Evolutionary conservation across 2,329 filamentous ascomycete genomes (phyloP).

Genomic region (Xylaria sp.): DNA sequence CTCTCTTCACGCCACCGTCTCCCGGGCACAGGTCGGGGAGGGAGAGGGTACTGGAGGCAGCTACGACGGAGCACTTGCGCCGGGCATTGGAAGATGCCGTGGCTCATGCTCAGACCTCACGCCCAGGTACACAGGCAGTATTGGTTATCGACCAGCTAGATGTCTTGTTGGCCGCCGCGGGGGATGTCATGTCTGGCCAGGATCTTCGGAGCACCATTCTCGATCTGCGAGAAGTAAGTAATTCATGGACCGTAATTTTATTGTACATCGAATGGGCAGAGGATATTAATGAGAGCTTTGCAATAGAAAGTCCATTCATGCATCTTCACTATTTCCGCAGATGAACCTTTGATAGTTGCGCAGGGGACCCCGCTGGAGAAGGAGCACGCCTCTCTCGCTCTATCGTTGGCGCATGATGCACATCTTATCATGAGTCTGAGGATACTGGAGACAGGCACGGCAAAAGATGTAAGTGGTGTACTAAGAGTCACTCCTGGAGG

Average conservation of each 20-base stretch:
- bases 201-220: slow-evolving; percentile 68
- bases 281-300: slow-evolving; percentile 41
- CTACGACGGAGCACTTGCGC: slow-evolving; percentile 53
- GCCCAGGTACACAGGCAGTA: slow-evolving; percentile 57
- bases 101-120: slow-evolving; percentile 48
- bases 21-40: slow-evolving; percentile 22
- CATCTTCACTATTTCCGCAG: slow-evolving; percentile 76
- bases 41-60: slow-evolving; percentile 47
- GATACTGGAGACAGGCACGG: slow-evolving; percentile 86
- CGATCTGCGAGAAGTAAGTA: slow-evolving; percentile 70
- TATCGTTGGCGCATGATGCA: slow-evolving; percentile 80
- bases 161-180: slow-evolving; percentile 69
- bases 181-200: slow-evolving; percentile 56
- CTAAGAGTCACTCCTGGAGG: slow-evolving; percentile 76
- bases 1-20: slow-evolving; percentile 58
- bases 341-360: slow-evolving; percentile 73
- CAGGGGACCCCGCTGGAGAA: slow-evolving; percentile 74
- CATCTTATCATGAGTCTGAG: slow-evolving; percentile 77
- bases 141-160: slow-evolving; percentile 75
- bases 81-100: slow-evolving; percentile 56
- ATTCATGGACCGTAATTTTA: slow-evolving; percentile 10
- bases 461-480: slow-evolving; percentile 90
- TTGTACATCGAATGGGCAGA: slow-evolving; percentile 18
- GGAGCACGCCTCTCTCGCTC: slow-evolving; percentile 75
- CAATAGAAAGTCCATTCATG: slow-evolving; percentile 71